Base-by-base conservation (phyloP, 176 grass and related monocot genomes). In the Paspalum vaginatum region DNA sequence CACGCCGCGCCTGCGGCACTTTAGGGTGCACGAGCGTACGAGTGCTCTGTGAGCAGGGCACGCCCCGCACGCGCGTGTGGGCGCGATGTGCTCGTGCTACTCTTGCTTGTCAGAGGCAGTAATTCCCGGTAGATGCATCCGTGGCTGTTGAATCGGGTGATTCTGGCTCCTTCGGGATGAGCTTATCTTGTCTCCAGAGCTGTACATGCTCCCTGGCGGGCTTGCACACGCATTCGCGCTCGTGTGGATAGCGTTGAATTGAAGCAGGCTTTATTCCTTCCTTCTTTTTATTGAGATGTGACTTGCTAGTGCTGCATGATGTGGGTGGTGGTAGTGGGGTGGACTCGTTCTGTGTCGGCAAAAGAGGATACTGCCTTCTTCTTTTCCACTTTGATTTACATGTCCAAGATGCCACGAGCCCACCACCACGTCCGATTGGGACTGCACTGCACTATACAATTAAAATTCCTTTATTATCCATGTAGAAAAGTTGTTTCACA, bases 251-350 rank as follows among this genome's bases (percentile, higher is more conserved):
- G 10, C 48, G 27, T 21, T 15, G 60, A n/a, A 45, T 21, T n/a
- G 60, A n/a, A 45, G 15, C 22, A 67, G 40, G 70, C 7, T 65
- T 18, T n/a, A n/a, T n/a, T n/a, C n/a, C 8, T 83, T 25, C 49
- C 32, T 32, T 65, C 44, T 2, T 21, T 9, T 22, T 57, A n/a
- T n/a, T 20, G 7, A 73, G 43, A 8, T 38, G 68, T 25, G 56
- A 37, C 11, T 41, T 41, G 79, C 42, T 26, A 40, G 24, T 81
- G 68, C 79, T 60, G 6, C 20, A 1, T 82, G 25, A 49, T 52
- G 68, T 72, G 12, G 55, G 58, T 63, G 20, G 79, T 41, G 80
- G 68, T 74, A 74, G 80, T 63, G 68, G 80, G 63, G 58, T 41
- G 37, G 45, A 52, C 68, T 72, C 22, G 17, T 17, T 65, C 40